Percentiles rank a stretch among this genome's conserved stretches.
These are phyloP conservation scores for Fusarium pseudoanthophilum DNA, from an alignment of 2,329 filamentous ascomycete genomes.

Conservation along the genomic window DNA sequence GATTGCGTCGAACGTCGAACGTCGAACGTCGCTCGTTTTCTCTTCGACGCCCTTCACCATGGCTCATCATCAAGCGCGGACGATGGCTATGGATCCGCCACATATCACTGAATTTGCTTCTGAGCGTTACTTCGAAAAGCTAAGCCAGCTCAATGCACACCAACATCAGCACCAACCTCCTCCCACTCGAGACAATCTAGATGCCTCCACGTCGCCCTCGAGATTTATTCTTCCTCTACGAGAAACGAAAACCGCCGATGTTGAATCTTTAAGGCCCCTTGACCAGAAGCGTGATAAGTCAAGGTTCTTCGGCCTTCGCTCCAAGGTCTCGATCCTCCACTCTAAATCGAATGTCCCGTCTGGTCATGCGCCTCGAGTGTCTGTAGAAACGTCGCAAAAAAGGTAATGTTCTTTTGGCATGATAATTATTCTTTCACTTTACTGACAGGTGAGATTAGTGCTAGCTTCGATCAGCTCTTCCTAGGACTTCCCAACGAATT, in stretches of 20 bases:
- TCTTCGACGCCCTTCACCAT: slow-evolving; percentile 41
- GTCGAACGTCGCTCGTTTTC: slow-evolving; percentile 36
- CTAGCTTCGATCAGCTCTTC: slow-evolving; percentile 67
- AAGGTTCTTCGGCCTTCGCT: slow-evolving; percentile 55
- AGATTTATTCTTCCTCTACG: slow-evolving; percentile 63
- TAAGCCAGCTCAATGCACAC: slow-evolving; percentile 64
- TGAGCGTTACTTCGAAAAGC: slow-evolving; percentile 71
- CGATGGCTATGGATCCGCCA: slow-evolving; percentile 66
- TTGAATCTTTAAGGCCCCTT: slow-evolving; percentile 44
- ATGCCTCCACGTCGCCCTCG: slow-evolving; percentile 47
- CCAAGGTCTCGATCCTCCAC: slow-evolving; percentile 52
- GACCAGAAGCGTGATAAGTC: slow-evolving; percentile 56
- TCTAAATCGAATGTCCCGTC: slow-evolving; percentile 46
- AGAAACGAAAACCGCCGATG: slow-evolving; percentile 50
- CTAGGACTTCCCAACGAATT: slow-evolving; percentile 68
- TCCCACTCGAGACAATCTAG: slow-evolving; percentile 27
- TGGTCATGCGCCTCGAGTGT: slow-evolving; percentile 30
- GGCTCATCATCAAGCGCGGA: slow-evolving; percentile 47
- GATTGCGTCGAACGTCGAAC: slow-evolving; percentile 14
- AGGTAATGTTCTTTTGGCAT: slow-evolving; percentile 44
- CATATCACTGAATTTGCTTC: slow-evolving; percentile 75
- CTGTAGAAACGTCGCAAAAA: slow-evolving; percentile 46
- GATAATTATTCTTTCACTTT: not conserved
- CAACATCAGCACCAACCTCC: slow-evolving; percentile 54
- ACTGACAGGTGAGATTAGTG: slow-evolving; percentile 20